Evolutionary conservation across 2,329 filamentous ascomycete species (phyloP).

Genomic region (Chaetothyriales sp.): DNA sequence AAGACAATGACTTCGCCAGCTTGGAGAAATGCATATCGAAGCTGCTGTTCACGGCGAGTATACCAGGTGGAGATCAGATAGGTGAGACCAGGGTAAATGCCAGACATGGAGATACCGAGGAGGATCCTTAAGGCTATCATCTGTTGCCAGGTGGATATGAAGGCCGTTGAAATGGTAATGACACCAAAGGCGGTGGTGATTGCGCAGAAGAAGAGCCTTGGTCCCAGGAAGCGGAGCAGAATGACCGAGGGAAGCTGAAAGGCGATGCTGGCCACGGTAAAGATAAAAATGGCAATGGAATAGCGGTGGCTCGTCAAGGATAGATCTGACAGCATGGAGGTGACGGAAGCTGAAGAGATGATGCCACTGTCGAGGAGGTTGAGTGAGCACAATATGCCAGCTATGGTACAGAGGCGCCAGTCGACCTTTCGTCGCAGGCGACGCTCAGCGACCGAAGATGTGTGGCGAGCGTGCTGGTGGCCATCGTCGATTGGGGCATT

Average conservation of each 20-base stretch:
- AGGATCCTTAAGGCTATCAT: constrained; percentile 56
- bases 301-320: constrained; percentile 52
- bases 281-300: constrained; percentile 59
- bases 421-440: constrained; percentile 51
- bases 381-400: constrained; percentile 55
- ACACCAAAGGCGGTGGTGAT: constrained; percentile 50
- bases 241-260: constrained; percentile 50
- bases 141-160: constrained; percentile 52
- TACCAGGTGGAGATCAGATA: constrained; percentile 45
- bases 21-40: constrained; percentile 11
- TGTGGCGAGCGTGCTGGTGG: neutral
- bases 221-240: constrained; percentile 43
- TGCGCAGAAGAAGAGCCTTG: constrained; percentile 47
- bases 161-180: constrained; percentile 55
- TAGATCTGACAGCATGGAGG: constrained; percentile 52
- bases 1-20: constrained; percentile 41
- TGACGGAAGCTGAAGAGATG: constrained; percentile 56
- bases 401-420: constrained; percentile 55
- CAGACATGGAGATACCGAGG: constrained; percentile 48
- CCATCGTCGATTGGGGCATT: neutral
- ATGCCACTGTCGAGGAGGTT: constrained; percentile 58
- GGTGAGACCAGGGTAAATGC: constrained; percentile 32
- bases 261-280: constrained; percentile 53
- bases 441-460: constrained; percentile 1
- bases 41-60: constrained; percentile 28